phyloP scores from a whole-genome alignment of 495 filamentous ascomycete species.

The Daldinia grandis region DNA sequence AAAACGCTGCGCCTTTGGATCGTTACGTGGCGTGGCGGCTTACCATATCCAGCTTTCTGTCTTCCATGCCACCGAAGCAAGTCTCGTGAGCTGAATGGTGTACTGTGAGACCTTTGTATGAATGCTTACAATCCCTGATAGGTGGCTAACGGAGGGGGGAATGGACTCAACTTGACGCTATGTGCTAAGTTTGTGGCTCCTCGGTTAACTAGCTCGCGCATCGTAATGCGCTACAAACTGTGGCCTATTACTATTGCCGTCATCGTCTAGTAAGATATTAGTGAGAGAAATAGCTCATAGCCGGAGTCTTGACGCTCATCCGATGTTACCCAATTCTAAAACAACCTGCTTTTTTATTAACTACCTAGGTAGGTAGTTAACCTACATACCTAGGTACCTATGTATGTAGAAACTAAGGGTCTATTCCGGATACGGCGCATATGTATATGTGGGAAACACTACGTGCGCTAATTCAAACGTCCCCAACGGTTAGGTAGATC shows the following conservation, averaged over 20 bases:
- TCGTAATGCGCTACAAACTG: background rate
- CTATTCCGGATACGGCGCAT: background rate
- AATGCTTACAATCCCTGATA: conserved; percentile 10
- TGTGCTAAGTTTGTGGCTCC: background rate
- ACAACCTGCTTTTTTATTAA: background rate
- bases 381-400: too few relatives aligned
- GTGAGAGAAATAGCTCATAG: background rate
- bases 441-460: background rate
- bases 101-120: conserved; percentile 13
- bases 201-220: background rate
- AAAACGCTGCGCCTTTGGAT: conserved; percentile 12
- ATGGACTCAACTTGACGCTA: background rate
- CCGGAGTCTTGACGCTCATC: background rate
- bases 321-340: conserved; percentile 1
- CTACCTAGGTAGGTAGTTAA: too few relatives aligned
- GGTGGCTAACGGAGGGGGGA: background rate
- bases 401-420: background rate
- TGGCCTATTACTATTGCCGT: background rate
- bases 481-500: background rate
- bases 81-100: conserved; percentile 8
- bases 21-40: conserved; percentile 35
- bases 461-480: background rate
- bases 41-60: conserved; percentile 11
- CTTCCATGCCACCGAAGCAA: conserved; percentile 14
- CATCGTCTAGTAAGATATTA: background rate